Conservation (phyloP, 2,329 filamentous ascomycete species). For the Cytospora leucostoma region DNA sequence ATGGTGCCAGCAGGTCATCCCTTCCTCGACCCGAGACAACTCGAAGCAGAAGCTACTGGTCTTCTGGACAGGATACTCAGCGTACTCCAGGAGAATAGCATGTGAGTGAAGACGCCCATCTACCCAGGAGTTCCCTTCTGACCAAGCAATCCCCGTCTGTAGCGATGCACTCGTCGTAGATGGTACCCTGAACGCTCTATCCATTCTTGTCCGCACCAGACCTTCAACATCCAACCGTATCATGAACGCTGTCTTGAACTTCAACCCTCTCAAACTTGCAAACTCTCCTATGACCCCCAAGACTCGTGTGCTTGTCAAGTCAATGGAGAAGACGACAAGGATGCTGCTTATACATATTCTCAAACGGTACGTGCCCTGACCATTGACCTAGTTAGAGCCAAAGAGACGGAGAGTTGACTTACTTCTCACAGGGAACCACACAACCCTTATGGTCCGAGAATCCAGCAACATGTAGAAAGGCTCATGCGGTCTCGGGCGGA, state of each 20-base stretch:
- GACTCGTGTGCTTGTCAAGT: constrained; percentile 80
- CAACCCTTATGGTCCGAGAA: constrained; percentile 71
- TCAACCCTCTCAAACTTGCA: constrained; percentile 85
- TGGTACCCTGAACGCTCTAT: constrained; percentile 86
- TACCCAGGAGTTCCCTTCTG: constrained; percentile 27
- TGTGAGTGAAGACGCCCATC: constrained; percentile 49
- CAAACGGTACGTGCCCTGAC: constrained; percentile 61
- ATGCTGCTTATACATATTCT: constrained; percentile 80
- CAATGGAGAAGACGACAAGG: constrained; percentile 91
- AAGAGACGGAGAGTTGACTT: constrained; percentile 27
- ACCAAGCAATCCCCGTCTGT: constrained; percentile 30
- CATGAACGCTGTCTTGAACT: constrained; percentile 79
- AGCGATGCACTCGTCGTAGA: constrained; percentile 89
- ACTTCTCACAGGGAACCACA: constrained; percentile 67
- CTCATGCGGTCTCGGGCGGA: constrained; percentile 77
- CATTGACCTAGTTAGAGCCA: constrained; percentile 18
- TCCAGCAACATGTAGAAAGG: constrained; percentile 85
- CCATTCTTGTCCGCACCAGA: constrained; percentile 78
- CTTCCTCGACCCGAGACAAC: constrained; percentile 72
- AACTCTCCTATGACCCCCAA: constrained; percentile 76
- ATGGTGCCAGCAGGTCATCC: constrained; percentile 84
- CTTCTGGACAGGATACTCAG: constrained; percentile 85
- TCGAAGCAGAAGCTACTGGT: constrained; percentile 92
- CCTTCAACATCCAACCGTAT: constrained; percentile 84
- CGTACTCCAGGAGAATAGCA: constrained; percentile 82